These are phyloP conservation scores for cucumber (Cucumis sativus) DNA, from an alignment of 306 rosid species.

Conservation along the genomic window Cucumber_9930_V3 NC_026659.2:22225001-22225500, in stretches of 20 bases:
- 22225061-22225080: too few species aligned
- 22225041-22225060: too few species aligned
- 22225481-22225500: not conserved
- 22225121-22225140: not conserved
- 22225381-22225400: constrained; percentile 17
- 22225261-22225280: constrained; percentile 33
- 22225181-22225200: constrained; percentile 19
- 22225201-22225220: constrained; percentile 20
- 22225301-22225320: constrained; percentile 20
- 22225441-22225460: constrained; percentile 6
- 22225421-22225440: constrained; percentile 99
- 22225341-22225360: constrained; percentile 22
- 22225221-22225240: constrained; percentile 31
- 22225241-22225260: constrained; percentile 19
- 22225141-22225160: not conserved
- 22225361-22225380: constrained; percentile 60
- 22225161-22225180: not conserved
- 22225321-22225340: constrained; percentile 19
- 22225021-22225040: too few species aligned
- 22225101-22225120: not conserved
- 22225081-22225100: too few species aligned
- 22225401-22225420: constrained; percentile 48
- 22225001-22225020: too few species aligned
- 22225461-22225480: not conserved
- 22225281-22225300: constrained; percentile 11